Evolutionary conservation across 768 basidiomycete genomes (phyloP), one percentile per base, ranked within the genome.

Genomic region (Psilocybe cubensis): DNA sequence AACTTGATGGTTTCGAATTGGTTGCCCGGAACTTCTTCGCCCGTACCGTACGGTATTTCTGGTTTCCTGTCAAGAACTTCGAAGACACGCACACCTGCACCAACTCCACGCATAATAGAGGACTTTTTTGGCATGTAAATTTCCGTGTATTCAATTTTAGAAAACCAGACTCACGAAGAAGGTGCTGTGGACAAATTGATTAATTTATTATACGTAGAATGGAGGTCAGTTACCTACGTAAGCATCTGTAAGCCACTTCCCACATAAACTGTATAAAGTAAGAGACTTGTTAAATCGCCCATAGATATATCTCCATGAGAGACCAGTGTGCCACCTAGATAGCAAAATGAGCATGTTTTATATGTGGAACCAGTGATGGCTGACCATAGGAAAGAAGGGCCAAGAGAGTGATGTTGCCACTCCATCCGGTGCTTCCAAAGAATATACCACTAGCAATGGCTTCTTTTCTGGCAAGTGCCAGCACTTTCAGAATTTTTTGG

Each of bases 51-150:
- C 3, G 83, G 82, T 62, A 97, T 91, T 28, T 82, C 83, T 14
- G 95, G 91, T 27, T 77, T 73, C 43, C 94, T 85, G 65, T 94
- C 94, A 9, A 98, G 78, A 14, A 98, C 84, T 61, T 96, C 94
- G 70, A 98, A 98, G n/a, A 98, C 89, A 20, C 96, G 89, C 0
- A 85, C 83, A 17, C 94, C 93, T 1, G 96, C 96, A 55, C 96
- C 96, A 49, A 98, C 87, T 52, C 93, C 96, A 52, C 94, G 93
- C 96, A 98, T 98, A 54, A 98, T 88, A 38, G 94, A 95, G 9
- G 92, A 84, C 91, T 93, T 50, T 2, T 60, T 24, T 25, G 28
- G n/a, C 23, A 42, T 28, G 35, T 52, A 12, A 35, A 35, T 29
- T 31, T 35, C 43, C 23, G 27, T 25, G 28, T 31, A 31, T 44